phyloP scores from a whole-genome alignment of 2,329 filamentous ascomycete genomes.

The Aspergillus piperis region DNA sequence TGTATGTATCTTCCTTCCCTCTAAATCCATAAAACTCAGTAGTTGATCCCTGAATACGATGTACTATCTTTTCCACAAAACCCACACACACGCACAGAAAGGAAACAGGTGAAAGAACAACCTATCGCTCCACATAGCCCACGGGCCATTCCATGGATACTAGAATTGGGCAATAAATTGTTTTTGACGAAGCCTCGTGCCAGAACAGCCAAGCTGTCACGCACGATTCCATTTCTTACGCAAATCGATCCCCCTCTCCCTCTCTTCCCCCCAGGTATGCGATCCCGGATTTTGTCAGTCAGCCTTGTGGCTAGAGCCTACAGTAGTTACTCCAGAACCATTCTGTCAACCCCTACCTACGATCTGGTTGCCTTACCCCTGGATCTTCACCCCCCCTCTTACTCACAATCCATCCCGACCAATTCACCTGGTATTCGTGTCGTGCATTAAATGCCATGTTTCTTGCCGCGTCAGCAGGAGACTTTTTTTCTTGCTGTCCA shows the following conservation, averaged over 20 bases:
- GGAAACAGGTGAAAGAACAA: neutral
- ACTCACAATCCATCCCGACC: neutral
- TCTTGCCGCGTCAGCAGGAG: neutral
- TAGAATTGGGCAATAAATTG: neutral
- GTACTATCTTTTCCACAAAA: neutral
- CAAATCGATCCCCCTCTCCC: neutral
- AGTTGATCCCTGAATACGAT: too few species aligned
- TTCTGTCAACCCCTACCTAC: neutral
- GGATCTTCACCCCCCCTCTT: slow-evolving; percentile 1
- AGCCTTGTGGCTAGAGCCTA: slow-evolving; percentile 6
- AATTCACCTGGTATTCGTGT: slow-evolving; percentile 5
- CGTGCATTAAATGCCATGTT: neutral
- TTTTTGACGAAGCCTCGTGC: slow-evolving; percentile 11
- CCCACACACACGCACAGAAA: neutral
- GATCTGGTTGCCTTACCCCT: slow-evolving; percentile 10
- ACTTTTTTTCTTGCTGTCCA: slow-evolving; percentile 1
- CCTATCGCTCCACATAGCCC: slow-evolving; percentile 1
- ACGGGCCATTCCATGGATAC: slow-evolving; percentile 4
- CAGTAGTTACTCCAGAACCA: too few species aligned
- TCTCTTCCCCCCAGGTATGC: neutral
- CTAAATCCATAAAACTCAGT: neutral
- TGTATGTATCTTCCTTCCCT: neutral
- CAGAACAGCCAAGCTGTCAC: neutral
- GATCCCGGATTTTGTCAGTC: slow-evolving; percentile 5
- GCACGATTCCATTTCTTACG: neutral